Base-by-base conservation (phyloP, 768 basidiomycete genomes). In the Coprinopsis sp. region DNA sequence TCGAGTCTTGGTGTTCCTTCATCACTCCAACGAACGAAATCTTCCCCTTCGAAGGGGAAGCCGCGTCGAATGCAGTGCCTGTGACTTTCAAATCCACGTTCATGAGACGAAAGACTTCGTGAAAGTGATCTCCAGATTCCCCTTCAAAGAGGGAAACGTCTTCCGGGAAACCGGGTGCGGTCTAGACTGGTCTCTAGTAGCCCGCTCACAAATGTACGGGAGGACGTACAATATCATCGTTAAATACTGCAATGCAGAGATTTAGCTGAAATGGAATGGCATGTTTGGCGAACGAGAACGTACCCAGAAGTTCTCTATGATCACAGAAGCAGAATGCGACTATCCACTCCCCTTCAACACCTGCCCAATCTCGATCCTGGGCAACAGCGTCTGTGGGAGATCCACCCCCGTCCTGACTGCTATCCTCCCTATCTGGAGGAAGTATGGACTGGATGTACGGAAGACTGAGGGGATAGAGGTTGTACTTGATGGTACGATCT, bases 291-390 rank as follows among this genome's bases (percentile, higher is more conserved):
- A 38, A 23, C 42, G 57, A 54, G 22, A 61, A 67, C 82, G 60
- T 55, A 87, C 84, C 63, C 33, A 84, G 54, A 29, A 87, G 69
- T 37, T 81, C 81, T 4, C 81, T 64, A 55, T 87, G 84, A 58
- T 87, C 84, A 43, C 76, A 73, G 55, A 83, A 87, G 43, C 76
- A 79, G 55, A 84, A 86, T n/a, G 76, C 72, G 11, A 79, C 72
- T 3, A 66, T 63, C 85, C 85, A 87, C 13, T 61, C 25, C 0
- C 84, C 85, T 25, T 68, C 66, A 0, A 87, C 62, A 2, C 79
- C 78, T 1, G 74, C 79, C 81, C 81, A 82, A 58, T 83, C 81
- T n/a, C 34, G 33, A 12, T 54, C 49, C 41, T 62, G 66, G 33
- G 60, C 54, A 33, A 66, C 61, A 40, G n/a, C n/a, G n/a, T n/a